Percentiles rank a stretch among this genome's conserved stretches.
These are phyloP conservation scores for Vitis cinerea DNA, from an alignment of 164 flowering plant genomes.

Conservation along the genomic window DNA sequence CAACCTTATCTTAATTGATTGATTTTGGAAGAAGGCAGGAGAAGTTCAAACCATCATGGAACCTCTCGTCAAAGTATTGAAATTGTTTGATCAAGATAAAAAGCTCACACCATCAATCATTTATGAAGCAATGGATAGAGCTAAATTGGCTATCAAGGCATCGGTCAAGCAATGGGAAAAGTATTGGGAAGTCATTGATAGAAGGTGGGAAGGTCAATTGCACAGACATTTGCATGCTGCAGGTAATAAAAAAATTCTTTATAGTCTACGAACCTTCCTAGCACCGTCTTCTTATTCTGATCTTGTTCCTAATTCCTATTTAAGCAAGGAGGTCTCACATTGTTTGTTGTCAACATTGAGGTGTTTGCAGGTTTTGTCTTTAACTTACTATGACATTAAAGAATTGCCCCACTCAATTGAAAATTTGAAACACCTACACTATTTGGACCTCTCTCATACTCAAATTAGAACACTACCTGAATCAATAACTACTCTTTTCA, in stretches of 20 bases:
- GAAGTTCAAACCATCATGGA: too few species aligned
- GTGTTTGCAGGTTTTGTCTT: conserved; percentile 21
- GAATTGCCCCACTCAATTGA: conserved; percentile 17
- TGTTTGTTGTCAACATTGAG: conserved; percentile 17
- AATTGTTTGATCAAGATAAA: too few species aligned
- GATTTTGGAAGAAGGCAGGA: too few species aligned
- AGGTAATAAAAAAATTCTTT: neutral
- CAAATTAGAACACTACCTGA: conserved; percentile 1
- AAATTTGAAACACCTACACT: conserved; percentile 28
- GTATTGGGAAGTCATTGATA: too few species aligned
- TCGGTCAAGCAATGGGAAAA: too few species aligned
- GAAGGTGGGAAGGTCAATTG: too few species aligned
- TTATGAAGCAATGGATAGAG: too few species aligned
- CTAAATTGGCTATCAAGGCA: too few species aligned
- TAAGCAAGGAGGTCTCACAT: conserved; percentile 1
- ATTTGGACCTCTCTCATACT: conserved; percentile 26
- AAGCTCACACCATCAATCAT: too few species aligned
- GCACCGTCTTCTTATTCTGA: neutral
- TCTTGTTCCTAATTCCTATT: neutral
- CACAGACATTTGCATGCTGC: too few species aligned
- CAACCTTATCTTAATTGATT: too few species aligned
- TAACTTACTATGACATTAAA: neutral
- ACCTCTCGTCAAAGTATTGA: too few species aligned
- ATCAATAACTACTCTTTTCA: neutral
- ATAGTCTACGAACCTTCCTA: conserved; percentile 26